Evolutionary conservation across 768 basidiomycete genomes (phyloP).

Genomic region (Mrakia gelida): DNA sequence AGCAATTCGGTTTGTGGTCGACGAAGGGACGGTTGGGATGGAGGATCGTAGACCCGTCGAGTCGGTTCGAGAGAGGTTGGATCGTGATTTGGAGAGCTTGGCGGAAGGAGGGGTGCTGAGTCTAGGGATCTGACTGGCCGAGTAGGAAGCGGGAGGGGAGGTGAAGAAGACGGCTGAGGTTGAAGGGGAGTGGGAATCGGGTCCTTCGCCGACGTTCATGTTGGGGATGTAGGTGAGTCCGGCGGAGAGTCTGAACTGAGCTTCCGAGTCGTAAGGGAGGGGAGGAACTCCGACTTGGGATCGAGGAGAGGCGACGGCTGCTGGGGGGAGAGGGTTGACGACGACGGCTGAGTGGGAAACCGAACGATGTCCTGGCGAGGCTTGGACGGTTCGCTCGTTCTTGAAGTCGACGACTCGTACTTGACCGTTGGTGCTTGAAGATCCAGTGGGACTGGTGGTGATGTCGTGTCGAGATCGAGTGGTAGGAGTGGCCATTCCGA

Average conservation of each 20-base stretch:
- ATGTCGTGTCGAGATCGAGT: neutral
- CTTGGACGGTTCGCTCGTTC: constrained; percentile 6
- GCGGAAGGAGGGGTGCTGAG: neutral
- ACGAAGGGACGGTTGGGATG: constrained; percentile 3
- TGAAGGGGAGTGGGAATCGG: neutral
- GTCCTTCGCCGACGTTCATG: constrained; percentile 5
- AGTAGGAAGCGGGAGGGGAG: constrained; percentile 4
- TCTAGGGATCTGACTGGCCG: neutral
- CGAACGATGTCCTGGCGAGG: neutral
- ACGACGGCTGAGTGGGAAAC: constrained; percentile 13
- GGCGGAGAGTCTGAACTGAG: constrained; percentile 2
- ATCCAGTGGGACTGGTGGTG: neutral
- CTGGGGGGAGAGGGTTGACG: neutral
- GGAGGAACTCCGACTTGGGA: constrained; percentile 12
- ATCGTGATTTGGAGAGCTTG: neutral
- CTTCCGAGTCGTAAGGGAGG: neutral
- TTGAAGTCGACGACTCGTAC: constrained; percentile 16
- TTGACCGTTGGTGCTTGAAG: neutral
- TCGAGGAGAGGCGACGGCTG: neutral
- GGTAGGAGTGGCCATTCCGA: constrained; percentile 8
- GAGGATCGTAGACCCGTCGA: neutral
- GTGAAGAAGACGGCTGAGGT: constrained; percentile 23
- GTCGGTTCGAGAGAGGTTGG: neutral
- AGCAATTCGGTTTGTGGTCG: neutral
- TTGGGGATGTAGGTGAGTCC: constrained; percentile 15